A percentile compares a stretch with the other conserved stretches of the same genome.
Evolutionary conservation across 495 filamentous ascomycete species (phyloP).

Genomic region (Hamigera avellanea): DNA sequence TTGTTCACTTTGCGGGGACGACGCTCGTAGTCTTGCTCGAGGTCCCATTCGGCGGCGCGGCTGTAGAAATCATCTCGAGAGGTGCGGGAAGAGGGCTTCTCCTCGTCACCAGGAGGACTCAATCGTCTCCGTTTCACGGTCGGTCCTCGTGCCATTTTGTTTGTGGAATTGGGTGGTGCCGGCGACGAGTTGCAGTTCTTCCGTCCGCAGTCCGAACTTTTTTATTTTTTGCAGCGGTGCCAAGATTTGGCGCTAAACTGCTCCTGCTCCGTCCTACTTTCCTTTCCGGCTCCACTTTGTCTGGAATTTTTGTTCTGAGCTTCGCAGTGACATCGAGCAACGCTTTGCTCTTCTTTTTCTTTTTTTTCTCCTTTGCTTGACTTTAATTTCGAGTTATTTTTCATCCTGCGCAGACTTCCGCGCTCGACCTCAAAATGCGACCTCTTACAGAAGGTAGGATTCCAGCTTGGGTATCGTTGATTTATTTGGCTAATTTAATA

Average conservation of each 20-base stretch:
- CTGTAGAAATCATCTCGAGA: slow-evolving; percentile 22
- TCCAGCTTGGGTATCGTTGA: too few relatives aligned
- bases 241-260: slow-evolving; percentile 13
- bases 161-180: too few relatives aligned
- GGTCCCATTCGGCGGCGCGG: slow-evolving; percentile 56
- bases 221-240: slow-evolving; percentile 1
- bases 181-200: too few relatives aligned
- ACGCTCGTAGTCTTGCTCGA: slow-evolving; percentile 85
- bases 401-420: slow-evolving; percentile 5
- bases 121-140: slow-evolving; percentile 43
- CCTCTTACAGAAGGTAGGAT: slow-evolving; percentile 62
- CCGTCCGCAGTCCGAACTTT: background rate
- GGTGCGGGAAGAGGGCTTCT: slow-evolving; percentile 22
- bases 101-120: slow-evolving; percentile 36
- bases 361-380: background rate
- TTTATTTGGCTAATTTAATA: too few relatives aligned
- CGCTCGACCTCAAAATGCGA: slow-evolving; percentile 45
- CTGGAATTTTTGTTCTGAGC: slow-evolving; percentile 11
- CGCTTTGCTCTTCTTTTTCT: background rate
- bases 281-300: slow-evolving; percentile 9
- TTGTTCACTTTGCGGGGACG: slow-evolving; percentile 59
- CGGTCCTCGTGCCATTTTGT: slow-evolving; percentile 35
- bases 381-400: background rate
- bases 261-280: slow-evolving; percentile 11
- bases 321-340: slow-evolving; percentile 2